Evolutionary conservation across 2,329 filamentous ascomycete species (phyloP).

Genomic region (Ophiocordyceps sinensis): DNA sequence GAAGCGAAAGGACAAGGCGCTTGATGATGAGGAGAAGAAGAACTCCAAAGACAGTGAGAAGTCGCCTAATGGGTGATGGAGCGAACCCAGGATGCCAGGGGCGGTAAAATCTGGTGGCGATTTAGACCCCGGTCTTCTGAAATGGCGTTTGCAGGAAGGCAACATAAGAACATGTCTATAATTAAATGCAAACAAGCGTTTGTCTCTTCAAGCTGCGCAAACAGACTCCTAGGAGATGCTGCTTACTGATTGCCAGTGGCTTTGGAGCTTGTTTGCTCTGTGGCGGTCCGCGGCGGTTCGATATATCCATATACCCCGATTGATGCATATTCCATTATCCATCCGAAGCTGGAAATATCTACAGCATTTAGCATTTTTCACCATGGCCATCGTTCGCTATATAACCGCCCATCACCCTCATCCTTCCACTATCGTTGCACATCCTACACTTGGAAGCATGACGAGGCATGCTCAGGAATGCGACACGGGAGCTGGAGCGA

Average conservation of each 20-base stretch:
- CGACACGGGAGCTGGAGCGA: constrained; percentile 15
- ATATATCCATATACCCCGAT: constrained; percentile 7
- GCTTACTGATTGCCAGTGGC: too few relatives aligned
- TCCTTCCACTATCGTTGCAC: neutral
- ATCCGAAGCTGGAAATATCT: too few relatives aligned
- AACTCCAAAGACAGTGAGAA: constrained; percentile 22
- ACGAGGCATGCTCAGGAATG: constrained; percentile 22
- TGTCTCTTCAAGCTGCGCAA: too few relatives aligned
- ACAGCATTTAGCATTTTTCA: too few relatives aligned
- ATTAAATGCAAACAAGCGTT: too few relatives aligned
- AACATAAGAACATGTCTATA: too few relatives aligned
- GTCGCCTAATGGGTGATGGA: neutral
- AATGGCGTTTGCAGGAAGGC: too few relatives aligned
- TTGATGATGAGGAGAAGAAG: constrained; percentile 34
- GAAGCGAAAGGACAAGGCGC: constrained; percentile 76
- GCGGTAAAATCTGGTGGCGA: too few relatives aligned
- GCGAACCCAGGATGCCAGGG: neutral
- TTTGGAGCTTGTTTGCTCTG: too few relatives aligned
- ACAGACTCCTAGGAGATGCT: too few relatives aligned
- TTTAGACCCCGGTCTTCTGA: too few relatives aligned
- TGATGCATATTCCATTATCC: constrained; percentile 8
- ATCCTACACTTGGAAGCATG: constrained; percentile 12
- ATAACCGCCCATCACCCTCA: neutral
- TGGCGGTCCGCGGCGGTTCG: too few relatives aligned
- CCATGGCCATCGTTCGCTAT: neutral